Evolutionary conservation across 371 early-diverging fungal genomes (phyloP), one percentile per base, ranked within the genome.

Genomic region (Rhizopus microsporus): DNA sequence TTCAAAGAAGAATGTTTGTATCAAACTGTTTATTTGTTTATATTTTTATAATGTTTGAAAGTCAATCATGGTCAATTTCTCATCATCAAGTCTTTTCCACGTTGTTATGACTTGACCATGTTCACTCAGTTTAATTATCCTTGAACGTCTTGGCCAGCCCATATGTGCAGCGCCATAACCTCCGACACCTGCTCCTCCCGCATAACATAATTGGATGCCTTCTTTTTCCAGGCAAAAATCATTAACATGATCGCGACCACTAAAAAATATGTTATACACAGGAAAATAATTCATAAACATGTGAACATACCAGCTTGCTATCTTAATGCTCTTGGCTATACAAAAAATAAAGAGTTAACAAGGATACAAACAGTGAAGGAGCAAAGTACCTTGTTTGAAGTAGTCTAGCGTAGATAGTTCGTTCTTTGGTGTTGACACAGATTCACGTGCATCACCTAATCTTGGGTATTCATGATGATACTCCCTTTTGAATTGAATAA

Each of bases 231-330:
- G 48, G 30, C 83, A 82, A 60, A 77, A 82, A 44, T 82, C 83
- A 42, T 82, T 82, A 4, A 74, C 57, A 64, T 82, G 83, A 46
- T 82, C 74, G 37, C 78, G 80, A 7, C 83, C 83, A 40, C 75
- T 75, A 54, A 45, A 4, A 42, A 10, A 17, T 29, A 3, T 46
- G 15, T 5, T 45, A 40, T 29, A 17, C 17, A 35, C 17, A 35
- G 7, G 16, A 31, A 10, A 6, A 40, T 40, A 39, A 31, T 12
- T 0, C 8, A 42, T 32, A 53, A n/a, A 55, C 9, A 30, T 49
- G 29, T 16, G 10, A 7, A 61, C 61, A 52, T 61, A 70, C 74
- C 74, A 74, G 3, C 59, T 57, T 35, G 68, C 63, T 6, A 62
- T 55, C 54, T 56, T 57, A 17, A 73, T 65, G 47, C 67, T 62